Conservation (phyloP, 73 alveolate species). For the Paramecium primaurelia region DNA sequence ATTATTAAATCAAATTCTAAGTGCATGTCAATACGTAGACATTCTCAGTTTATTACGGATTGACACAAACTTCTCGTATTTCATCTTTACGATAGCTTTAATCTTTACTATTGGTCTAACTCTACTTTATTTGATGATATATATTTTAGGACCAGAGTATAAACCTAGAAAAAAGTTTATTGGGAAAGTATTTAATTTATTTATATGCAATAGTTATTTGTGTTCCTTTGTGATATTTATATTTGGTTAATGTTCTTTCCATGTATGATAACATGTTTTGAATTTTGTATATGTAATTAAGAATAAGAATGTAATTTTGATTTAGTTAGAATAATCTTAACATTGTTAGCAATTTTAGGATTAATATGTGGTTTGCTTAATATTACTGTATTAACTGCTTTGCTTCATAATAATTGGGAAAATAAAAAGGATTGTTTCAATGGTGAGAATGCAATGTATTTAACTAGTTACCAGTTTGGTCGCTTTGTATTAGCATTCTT, state of each 20-base stretch:
- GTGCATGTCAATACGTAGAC: constrained; percentile 22
- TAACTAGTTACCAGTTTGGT: neutral
- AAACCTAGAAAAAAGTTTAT: constrained; percentile 46
- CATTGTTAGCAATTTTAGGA: neutral
- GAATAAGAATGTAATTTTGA: neutral
- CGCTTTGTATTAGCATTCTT: constrained; percentile 7
- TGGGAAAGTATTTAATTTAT: neutral
- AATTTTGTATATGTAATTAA: neutral
- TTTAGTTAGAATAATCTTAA: neutral
- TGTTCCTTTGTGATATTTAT: neutral
- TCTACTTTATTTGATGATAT: neutral
- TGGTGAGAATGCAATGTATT: neutral
- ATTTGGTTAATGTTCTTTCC: constrained; percentile 31
- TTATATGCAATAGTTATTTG: neutral
- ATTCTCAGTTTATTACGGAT: neutral
- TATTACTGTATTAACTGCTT: neutral
- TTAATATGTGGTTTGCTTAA: neutral
- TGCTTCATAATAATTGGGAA: constrained; percentile 26
- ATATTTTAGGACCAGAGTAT: neutral
- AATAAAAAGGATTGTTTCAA: constrained; percentile 38
- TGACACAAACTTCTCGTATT: neutral
- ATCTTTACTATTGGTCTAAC: neutral
- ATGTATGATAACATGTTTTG: neutral
- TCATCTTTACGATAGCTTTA: neutral
- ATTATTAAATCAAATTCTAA: neutral